Percentiles rank a stretch among this genome's conserved stretches.
Conservation (phyloP, 306 rosid genomes). For the Parietaria judaica region DNA sequence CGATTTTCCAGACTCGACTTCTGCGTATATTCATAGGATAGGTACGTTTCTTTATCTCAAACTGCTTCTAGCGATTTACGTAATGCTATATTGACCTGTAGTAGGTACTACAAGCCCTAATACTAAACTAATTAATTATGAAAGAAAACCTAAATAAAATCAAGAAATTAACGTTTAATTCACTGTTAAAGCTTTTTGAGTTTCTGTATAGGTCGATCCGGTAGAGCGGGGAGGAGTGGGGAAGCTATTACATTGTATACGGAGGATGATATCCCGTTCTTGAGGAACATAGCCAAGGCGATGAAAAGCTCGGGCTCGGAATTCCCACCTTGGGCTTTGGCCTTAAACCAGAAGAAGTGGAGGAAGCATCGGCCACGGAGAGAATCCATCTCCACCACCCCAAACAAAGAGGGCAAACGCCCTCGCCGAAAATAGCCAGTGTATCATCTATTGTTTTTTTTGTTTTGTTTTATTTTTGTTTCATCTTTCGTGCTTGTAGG, state of each 20-base stretch:
- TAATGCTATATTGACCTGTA: neutral
- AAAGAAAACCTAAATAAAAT: neutral
- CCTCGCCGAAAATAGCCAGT: neutral
- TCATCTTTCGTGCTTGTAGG: too few relatives aligned
- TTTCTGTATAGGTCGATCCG: conserved; percentile 70
- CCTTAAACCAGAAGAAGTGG: conserved; percentile 75
- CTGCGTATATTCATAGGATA: conserved; percentile 85
- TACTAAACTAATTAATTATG: too few relatives aligned
- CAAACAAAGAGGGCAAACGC: conserved; percentile 24
- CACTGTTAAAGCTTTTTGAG: neutral
- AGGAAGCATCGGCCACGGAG: conserved; percentile 79
- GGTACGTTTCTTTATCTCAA: conserved; percentile 41
- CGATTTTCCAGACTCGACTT: conserved; percentile 88
- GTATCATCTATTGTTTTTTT: neutral
- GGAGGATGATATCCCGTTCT: conserved; percentile 68
- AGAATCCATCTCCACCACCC: conserved; percentile 62
- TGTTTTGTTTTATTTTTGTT: too few relatives aligned
- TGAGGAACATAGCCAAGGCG: conserved; percentile 71
- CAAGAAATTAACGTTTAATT: too few relatives aligned
- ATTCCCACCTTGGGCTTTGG: conserved; percentile 71
- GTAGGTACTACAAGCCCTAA: too few relatives aligned
- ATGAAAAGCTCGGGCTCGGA: conserved; percentile 86
- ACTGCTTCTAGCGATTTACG: neutral
- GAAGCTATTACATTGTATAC: conserved; percentile 87
- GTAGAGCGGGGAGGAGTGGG: conserved; percentile 93